Conservation (phyloP, 495 filamentous ascomycete genomes). For the Cercophora newfieldiana region DNA sequence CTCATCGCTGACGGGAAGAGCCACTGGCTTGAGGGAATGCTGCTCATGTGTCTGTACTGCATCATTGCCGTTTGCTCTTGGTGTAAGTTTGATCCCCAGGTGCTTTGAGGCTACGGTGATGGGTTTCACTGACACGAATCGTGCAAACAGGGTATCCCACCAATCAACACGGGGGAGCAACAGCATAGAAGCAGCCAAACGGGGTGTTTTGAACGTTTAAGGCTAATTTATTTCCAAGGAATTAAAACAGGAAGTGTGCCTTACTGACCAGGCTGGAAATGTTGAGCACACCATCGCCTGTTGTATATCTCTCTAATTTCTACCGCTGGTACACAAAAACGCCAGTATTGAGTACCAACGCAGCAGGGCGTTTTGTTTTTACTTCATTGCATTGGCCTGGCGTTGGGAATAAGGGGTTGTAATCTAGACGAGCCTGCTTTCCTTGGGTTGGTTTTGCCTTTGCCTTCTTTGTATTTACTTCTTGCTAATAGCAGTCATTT, state of each 20-base stretch:
- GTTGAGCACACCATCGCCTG: not conserved
- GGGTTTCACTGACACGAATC: not conserved
- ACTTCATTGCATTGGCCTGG: not conserved
- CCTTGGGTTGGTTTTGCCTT: not conserved
- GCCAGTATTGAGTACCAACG: not conserved
- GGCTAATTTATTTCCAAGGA: no score
- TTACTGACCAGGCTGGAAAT: not conserved
- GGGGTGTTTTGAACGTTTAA: not conserved
- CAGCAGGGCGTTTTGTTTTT: not conserved
- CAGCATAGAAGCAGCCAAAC: not conserved
- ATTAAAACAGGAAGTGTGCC: no score
- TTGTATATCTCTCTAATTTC: not conserved
- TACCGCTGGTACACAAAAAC: not conserved
- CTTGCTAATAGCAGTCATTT: no score
- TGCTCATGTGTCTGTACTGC: slow-evolving; percentile 70
- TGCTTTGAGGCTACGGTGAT: not conserved
- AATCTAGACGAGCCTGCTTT: not conserved
- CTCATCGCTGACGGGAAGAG: slow-evolving; percentile 68
- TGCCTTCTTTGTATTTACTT: not conserved
- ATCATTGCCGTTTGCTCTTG: slow-evolving; percentile 65
- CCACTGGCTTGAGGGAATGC: slow-evolving; percentile 71
- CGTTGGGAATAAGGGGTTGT: not conserved
- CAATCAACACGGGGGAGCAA: not conserved
- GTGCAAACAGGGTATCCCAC: slow-evolving; percentile 12
- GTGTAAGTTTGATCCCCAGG: slow-evolving; percentile 41